Evolutionary conservation across 2,329 filamentous ascomycete genomes (phyloP).

Genomic region (Colletotrichum graminicola): DNA sequence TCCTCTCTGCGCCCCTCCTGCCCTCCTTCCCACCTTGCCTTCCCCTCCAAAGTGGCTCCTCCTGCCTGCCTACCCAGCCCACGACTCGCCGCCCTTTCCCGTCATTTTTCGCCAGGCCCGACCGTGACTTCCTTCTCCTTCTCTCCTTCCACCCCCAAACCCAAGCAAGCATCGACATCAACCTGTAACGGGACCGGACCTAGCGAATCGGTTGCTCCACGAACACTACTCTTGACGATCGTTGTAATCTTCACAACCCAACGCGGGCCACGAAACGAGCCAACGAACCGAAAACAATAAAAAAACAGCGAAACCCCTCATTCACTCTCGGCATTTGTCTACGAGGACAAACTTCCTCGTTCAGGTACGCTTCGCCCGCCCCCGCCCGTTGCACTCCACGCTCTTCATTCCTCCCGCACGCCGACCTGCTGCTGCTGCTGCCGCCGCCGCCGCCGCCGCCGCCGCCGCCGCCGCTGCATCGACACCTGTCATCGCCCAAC

Average conservation of each 20-base stretch:
- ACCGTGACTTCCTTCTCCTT: conserved; percentile 39
- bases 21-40: conserved; percentile 8
- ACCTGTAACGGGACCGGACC: conserved; percentile 38
- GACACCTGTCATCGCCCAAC: neutral
- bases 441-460: neutral
- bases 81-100: conserved; percentile 39
- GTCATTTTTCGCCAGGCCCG: conserved; percentile 47
- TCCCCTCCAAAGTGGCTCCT: conserved; percentile 14
- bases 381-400: conserved; percentile 4
- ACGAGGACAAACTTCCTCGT: conserved; percentile 27
- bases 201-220: conserved; percentile 38
- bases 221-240: conserved; percentile 24
- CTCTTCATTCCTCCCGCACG: neutral
- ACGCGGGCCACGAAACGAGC: conserved; percentile 25
- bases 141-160: conserved; percentile 44
- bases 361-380: conserved; percentile 20
- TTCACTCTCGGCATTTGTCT: conserved; percentile 4
- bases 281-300: conserved; percentile 11
- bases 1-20: neutral
- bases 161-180: conserved; percentile 41
- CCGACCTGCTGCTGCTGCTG: neutral
- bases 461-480: conserved; percentile 8
- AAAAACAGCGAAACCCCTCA: conserved; percentile 2
- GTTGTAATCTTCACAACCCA: conserved; percentile 10
- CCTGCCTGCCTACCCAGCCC: neutral